Conservation (phyloP, 345 rosid genomes). For the Carallia pectinifolia region DNA sequence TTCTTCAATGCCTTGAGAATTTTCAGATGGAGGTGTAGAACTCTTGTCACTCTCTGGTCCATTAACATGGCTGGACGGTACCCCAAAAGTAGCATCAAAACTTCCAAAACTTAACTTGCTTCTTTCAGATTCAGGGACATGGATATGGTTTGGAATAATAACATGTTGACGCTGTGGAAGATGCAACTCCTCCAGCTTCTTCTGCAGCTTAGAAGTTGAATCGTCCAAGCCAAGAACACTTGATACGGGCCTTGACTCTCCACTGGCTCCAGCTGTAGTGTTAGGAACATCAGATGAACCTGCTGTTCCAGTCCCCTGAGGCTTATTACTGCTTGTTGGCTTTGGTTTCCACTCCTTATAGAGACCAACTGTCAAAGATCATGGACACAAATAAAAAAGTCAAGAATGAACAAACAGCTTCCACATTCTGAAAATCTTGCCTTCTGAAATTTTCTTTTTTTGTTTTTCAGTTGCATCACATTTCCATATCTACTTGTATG, state of each 20-base stretch:
- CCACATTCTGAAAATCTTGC: neutral
- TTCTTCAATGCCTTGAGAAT: conserved; percentile 59
- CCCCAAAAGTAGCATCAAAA: conserved; percentile 76
- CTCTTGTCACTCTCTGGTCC: conserved; percentile 62
- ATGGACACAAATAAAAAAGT: neutral
- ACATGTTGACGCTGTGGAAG: conserved; percentile 81
- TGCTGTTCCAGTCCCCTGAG: conserved; percentile 48
- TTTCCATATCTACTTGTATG: neutral
- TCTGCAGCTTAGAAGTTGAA: conserved; percentile 59
- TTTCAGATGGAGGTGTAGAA: conserved; percentile 60
- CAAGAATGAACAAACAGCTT: neutral
- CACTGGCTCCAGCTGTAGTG: conserved; percentile 43
- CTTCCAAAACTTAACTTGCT: conserved; percentile 92
- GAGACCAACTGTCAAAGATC: conserved; percentile 44
- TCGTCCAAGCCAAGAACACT: conserved; percentile 53
- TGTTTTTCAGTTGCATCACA: neutral
- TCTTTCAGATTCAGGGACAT: conserved; percentile 91
- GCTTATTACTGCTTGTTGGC: conserved; percentile 48
- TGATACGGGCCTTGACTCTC: conserved; percentile 34
- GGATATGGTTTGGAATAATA: conserved; percentile 85
- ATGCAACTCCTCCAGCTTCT: conserved; percentile 68
- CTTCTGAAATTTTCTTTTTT: neutral
- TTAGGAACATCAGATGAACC: conserved; percentile 45
- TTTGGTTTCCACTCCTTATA: conserved; percentile 93
- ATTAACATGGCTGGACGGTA: conserved; percentile 33